A percentile compares a stretch with the other conserved stretches of the same genome.
Evolutionary conservation across 2,329 filamentous ascomycete genomes (phyloP).

Genomic region (Apiospora arundinis): DNA sequence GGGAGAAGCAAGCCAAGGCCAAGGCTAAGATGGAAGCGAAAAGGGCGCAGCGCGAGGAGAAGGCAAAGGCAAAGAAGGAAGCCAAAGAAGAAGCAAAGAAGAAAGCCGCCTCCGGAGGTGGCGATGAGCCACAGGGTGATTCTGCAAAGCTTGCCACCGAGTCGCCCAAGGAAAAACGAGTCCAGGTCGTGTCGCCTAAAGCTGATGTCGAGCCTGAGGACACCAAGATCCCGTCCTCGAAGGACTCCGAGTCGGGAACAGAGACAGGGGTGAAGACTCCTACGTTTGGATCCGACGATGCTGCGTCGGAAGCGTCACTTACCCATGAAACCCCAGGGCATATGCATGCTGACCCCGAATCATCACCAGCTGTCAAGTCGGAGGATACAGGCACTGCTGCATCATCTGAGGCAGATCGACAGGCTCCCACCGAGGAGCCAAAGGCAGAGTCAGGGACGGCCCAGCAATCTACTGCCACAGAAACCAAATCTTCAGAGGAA

Average conservation of each 20-base stretch:
- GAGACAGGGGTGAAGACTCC: conserved; percentile 28
- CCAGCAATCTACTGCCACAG: neutral
- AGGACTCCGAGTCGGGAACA: conserved; percentile 27
- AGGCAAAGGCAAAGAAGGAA: conserved; percentile 31
- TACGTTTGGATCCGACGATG: conserved; percentile 27
- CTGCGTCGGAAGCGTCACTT: conserved; percentile 10
- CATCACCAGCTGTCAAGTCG: neutral
- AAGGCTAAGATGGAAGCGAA: conserved; percentile 42
- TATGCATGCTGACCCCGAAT: conserved; percentile 18
- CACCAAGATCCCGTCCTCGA: conserved; percentile 19
- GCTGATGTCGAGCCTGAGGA: conserved; percentile 24
- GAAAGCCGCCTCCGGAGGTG: neutral
- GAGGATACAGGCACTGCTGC: conserved; percentile 26
- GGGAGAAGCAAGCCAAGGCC: conserved; percentile 45
- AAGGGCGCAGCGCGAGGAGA: conserved; percentile 34
- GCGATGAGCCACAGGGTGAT: neutral
- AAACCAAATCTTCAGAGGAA: neutral
- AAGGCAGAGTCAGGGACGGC: neutral
- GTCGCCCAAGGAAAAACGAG: conserved; percentile 41
- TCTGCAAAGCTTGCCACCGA: neutral
- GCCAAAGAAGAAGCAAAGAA: conserved; percentile 21
- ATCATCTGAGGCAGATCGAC: neutral
- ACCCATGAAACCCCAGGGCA: conserved; percentile 21
- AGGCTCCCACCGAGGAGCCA: neutral
- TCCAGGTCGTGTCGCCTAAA: conserved; percentile 37